phyloP scores from a whole-genome alignment of 1,284 basidiomycete genomes.

The Pterula multifida region DNA sequence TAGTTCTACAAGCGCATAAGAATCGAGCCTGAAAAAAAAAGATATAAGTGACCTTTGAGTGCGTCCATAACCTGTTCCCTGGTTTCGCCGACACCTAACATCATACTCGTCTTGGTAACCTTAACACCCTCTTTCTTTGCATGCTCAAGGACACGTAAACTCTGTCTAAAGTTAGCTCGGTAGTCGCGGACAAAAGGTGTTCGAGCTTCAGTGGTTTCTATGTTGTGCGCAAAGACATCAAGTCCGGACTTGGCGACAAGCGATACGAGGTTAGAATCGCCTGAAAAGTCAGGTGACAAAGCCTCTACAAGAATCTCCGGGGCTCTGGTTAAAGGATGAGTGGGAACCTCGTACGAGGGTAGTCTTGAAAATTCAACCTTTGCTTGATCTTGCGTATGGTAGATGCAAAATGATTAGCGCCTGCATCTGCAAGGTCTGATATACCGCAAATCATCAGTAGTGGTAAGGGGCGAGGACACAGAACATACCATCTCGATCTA shows the following conservation, averaged over 20 bases:
- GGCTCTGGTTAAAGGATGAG: constrained; percentile 39
- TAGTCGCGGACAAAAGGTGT: constrained; percentile 95
- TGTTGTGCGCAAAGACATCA: constrained; percentile 97
- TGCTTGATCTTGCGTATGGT: constrained; percentile 94
- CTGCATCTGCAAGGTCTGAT: constrained; percentile 84
- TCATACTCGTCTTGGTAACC: constrained; percentile 96
- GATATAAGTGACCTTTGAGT: constrained; percentile 51
- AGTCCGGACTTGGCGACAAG: constrained; percentile 84
- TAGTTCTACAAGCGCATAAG: constrained; percentile 44
- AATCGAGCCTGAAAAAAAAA: not conserved
- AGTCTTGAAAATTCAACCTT: constrained; percentile 39
- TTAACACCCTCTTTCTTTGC: constrained; percentile 76
- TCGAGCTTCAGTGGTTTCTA: constrained; percentile 89
- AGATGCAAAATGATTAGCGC: constrained; percentile 87
- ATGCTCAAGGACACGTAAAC: constrained; percentile 73
- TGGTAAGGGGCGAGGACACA: constrained; percentile 1
- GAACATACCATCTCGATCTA: constrained; percentile 84
- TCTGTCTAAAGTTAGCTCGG: constrained; percentile 87
- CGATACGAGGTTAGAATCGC: constrained; percentile 65
- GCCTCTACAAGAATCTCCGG: constrained; percentile 96
- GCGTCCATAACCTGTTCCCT: constrained; percentile 79
- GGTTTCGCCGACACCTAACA: constrained; percentile 94
- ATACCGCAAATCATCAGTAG: constrained; percentile 5
- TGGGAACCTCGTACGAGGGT: not conserved
- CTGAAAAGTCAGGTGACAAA: constrained; percentile 90